Evolutionary conservation across 1,284 basidiomycete species (phyloP).

Genomic region (Austroboletus niveus): DNA sequence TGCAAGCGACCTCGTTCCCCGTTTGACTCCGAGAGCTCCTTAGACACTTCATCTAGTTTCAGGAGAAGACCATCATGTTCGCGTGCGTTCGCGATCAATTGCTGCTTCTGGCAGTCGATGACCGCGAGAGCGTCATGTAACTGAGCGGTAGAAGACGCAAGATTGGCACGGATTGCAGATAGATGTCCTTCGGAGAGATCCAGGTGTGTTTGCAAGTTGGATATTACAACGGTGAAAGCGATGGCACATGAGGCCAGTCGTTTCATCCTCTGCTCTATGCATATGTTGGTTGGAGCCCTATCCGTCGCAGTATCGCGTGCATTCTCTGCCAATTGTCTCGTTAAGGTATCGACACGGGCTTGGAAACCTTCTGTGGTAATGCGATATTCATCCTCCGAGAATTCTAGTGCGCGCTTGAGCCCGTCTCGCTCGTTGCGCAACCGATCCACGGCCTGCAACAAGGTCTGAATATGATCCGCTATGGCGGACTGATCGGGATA

Average conservation of each 20-base stretch:
- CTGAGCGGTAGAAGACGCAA: conserved; percentile 12
- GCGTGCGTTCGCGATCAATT: conserved; percentile 1
- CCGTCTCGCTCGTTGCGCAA: conserved; percentile 70
- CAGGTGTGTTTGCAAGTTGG: conserved; percentile 32
- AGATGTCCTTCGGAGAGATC: conserved; percentile 26
- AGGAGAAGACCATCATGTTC: conserved; percentile 14
- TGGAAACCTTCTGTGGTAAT: conserved; percentile 65
- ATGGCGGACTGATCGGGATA: conserved; percentile 36
- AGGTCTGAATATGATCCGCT: conserved; percentile 45
- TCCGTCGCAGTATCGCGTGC: neutral
- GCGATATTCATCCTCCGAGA: conserved; percentile 67
- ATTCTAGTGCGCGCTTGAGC: conserved; percentile 65
- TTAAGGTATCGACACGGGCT: conserved; percentile 29
- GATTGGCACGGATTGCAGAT: conserved; percentile 11
- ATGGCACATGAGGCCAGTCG: conserved; percentile 32
- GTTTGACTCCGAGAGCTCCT: conserved; percentile 20
- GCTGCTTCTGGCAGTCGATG: conserved; percentile 15
- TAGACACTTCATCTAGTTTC: conserved; percentile 12
- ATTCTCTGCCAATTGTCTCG: conserved; percentile 19
- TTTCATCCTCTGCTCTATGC: conserved; percentile 22
- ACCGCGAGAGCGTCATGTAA: conserved; percentile 17
- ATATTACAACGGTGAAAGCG: conserved; percentile 37
- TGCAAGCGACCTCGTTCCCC: conserved; percentile 15
- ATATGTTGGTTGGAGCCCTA: neutral
- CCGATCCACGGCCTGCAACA: conserved; percentile 62